Evolutionary conservation across 2,329 filamentous ascomycete species (phyloP), one percentile per base, ranked within the genome.

Genomic region (Xylariaceae sp.): DNA sequence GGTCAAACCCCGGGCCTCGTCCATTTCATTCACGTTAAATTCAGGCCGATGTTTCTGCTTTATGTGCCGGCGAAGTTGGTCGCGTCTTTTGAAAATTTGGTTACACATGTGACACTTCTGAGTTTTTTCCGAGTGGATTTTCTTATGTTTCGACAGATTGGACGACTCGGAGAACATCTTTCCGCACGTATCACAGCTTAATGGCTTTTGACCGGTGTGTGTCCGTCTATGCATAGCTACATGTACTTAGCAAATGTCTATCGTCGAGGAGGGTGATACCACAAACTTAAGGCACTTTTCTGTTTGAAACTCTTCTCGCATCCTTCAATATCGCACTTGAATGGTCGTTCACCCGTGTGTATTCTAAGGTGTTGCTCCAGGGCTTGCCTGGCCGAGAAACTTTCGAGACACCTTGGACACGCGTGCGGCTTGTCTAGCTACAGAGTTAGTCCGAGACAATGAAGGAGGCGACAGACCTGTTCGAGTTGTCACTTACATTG

Each of bases 321-420:
- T 34, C 74, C 75, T 3, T 66, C 61, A 22, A 65, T 66, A 10
- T 70, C 64, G 63, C 86, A 89, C 39, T 75, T 70, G 69, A 82
- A 85, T 22, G 85, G 84, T 56, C 81, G 85, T 54, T 82, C 79
- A 38, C 83, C 82, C 0, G 83, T 85, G 61, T 89, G 86, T 2
- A 81, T 86, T 16, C 84, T 78, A 63, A 81, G 75, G 60, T 89
- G 86, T 63, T 88, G 85, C 40, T 82, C 79, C 6, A 88, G 75
- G 1, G 86, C 82, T 65, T 88, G 85, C 59, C 84, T 81, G 2
- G 84, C 84, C 1, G 85, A 87, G 61, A 88, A 83, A 3, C 73
- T 72, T 51, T 80, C 72, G 10, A 75, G 72, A 60, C 86, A 89
- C 17, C 74, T 71, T 2, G 71, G 63, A 56, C 83, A 87, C 42